phyloP scores from a whole-genome alignment of 257 asterid genomes.

The Avicennia marina region DNA sequence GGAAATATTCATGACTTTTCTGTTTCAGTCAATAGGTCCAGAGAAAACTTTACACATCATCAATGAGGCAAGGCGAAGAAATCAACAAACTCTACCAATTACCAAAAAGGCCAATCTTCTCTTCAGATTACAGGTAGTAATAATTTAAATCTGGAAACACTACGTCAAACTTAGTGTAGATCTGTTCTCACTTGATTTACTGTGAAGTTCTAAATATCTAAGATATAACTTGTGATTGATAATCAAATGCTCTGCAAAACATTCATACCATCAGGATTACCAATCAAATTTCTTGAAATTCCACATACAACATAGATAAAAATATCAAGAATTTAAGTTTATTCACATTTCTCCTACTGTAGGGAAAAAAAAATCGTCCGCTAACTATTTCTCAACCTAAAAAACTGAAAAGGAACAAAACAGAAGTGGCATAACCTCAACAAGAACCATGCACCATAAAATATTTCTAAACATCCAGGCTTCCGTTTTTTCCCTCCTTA shows the following conservation, averaged over 20 bases:
- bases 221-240: conserved; percentile 2
- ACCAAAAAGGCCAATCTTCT: conserved; percentile 15
- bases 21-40: conserved; percentile 5
- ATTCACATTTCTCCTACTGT: no score
- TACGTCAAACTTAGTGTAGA: background rate
- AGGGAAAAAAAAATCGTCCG: no score
- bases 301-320: background rate
- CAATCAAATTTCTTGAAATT: conserved; percentile 16
- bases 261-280: background rate
- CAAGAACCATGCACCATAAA: background rate
- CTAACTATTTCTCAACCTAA: no score
- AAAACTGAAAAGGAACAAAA: background rate
- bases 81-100: conserved; percentile 22
- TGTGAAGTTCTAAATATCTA: no score
- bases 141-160: conserved; percentile 16
- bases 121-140: conserved; percentile 12
- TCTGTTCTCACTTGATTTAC: background rate
- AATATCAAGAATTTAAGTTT: background rate
- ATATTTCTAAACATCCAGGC: background rate
- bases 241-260: conserved; percentile 6
- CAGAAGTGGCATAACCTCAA: background rate
- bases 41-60: conserved; percentile 20
- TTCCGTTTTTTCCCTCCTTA: background rate
- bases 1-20: conserved; percentile 19
- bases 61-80: conserved; percentile 22